Evolutionary conservation across 2,329 filamentous ascomycete species (phyloP), one percentile per base, ranked within the genome.

Genomic region (Xylariaceae sp.): DNA sequence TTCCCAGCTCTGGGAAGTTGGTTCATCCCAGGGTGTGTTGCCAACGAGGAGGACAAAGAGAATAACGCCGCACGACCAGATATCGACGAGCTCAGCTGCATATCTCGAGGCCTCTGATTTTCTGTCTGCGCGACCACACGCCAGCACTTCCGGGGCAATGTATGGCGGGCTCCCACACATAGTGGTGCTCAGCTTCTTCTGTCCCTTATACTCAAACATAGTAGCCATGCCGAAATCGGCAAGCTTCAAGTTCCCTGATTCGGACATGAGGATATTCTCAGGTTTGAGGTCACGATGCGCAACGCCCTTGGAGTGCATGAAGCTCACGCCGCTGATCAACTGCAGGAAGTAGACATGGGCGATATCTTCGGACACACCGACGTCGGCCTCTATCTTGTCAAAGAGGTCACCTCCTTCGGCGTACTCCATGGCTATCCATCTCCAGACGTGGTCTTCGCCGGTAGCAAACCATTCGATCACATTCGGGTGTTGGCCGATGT

Each of bases 21-120:
- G 93, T 62, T 93, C 88, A 61, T 97, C 93, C 93, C 93, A 98
- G 0, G 93, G 93, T 2, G 93, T 98, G 63, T 98, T 98, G 8
- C 93, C 93, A 1, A 95, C 90, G 3, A 98, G 73, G 4, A 98
- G 73, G 27, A 97, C 93, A 61, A 98, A 98, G 4, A 98, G 74
- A n/a, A 98, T 94, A 42, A 98, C 90, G 25, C 93, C 93, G 58
- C 91, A 96, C 14, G 91, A 96, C 94, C 94, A 98, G 45, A 98
- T 85, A 62, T 98, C 93, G 29, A 88, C 88, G 34, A 88, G 69
- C 50, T 96, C 88, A 6, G 91, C 83, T 22, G 78, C 76, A 61
- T 92, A 92, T 44, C 85, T 82, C 38, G 63, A 59, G 21, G 76
- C 71, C 41, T 76, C 68, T 33, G 75, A 64, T 38, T 64, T 69